A percentile compares a stretch with the other conserved stretches of the same genome.
phyloP scores from a whole-genome alignment of 1,284 basidiomycete species.

The Agaricales sp. region DNA sequence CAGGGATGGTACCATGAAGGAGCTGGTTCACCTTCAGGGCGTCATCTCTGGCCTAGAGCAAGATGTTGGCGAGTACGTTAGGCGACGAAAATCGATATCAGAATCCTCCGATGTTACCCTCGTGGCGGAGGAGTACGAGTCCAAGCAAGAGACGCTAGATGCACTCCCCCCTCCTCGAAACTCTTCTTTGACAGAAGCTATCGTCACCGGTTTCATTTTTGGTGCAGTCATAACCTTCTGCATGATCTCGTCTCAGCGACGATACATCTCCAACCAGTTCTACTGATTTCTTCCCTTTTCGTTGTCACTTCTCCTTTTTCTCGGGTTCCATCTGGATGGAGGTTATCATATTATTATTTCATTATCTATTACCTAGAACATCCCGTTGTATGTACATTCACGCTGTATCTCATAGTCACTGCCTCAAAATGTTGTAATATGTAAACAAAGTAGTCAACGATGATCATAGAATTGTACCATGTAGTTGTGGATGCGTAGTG shows the following conservation, averaged over 20 bases:
- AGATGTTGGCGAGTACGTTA: background rate
- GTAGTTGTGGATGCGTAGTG: no score
- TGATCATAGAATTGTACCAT: no score
- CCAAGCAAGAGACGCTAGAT: background rate
- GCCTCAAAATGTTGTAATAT: no score
- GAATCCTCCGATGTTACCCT: background rate
- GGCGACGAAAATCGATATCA: background rate
- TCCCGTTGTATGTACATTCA: no score
- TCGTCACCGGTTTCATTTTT: background rate
- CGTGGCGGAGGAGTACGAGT: background rate
- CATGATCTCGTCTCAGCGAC: background rate
- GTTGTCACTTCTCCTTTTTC: background rate
- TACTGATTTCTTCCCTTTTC: background rate
- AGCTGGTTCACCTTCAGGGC: constrained; percentile 1
- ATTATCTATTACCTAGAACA: background rate
- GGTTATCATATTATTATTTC: background rate
- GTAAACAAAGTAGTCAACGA: no score
- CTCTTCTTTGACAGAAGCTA: background rate
- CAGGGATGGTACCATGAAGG: background rate
- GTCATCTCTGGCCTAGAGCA: background rate
- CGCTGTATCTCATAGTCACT: no score
- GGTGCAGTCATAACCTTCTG: background rate
- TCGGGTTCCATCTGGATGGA: background rate
- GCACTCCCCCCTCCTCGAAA: background rate
- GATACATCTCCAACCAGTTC: constrained; percentile 1